These are phyloP conservation scores for Exsudoporus frostii DNA, from an alignment of 768 basidiomycete genomes.

Conservation along the genomic window DNA sequence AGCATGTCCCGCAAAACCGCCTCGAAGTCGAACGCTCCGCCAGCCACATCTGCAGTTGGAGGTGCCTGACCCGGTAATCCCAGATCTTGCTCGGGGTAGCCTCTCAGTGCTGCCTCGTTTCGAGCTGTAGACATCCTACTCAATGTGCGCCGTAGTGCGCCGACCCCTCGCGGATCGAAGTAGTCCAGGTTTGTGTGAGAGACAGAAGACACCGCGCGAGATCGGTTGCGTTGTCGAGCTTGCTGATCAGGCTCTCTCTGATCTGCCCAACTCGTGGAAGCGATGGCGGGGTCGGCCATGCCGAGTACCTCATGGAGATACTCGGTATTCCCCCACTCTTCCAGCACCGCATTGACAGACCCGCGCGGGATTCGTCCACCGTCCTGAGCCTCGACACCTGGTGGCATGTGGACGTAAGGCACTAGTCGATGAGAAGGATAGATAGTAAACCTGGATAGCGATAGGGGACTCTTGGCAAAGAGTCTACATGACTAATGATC, in stretches of 20 bases:
- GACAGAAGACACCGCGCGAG: constrained; percentile 1
- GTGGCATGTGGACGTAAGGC: constrained; percentile 7
- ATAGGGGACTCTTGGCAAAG: constrained; percentile 9
- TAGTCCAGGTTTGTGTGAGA: constrained; percentile 43
- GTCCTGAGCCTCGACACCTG: not conserved
- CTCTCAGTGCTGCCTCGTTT: not conserved
- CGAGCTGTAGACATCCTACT: constrained; percentile 13
- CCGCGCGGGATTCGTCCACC: not conserved
- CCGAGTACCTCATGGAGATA: constrained; percentile 10
- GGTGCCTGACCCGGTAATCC: not conserved
- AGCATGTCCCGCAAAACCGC: constrained; percentile 24
- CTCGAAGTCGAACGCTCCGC: constrained; percentile 34
- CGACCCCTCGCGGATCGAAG: constrained; percentile 54
- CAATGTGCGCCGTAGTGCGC: constrained; percentile 16
- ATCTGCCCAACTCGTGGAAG: not conserved
- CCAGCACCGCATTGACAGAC: constrained; percentile 4
- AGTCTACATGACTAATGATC: constrained; percentile 16
- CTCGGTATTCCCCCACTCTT: constrained; percentile 12
- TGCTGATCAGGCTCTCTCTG: not conserved
- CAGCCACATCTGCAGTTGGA: not conserved
- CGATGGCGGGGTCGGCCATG: constrained; percentile 1
- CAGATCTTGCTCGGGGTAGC: not conserved
- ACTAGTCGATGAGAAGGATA: not conserved
- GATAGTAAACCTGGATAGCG: not conserved
- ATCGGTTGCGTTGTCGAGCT: not conserved